A percentile compares a stretch with the other conserved stretches of the same genome.
These are phyloP conservation scores for Claviceps maximensis DNA, from an alignment of 2,329 filamentous ascomycete genomes.

Conservation along the genomic window DNA sequence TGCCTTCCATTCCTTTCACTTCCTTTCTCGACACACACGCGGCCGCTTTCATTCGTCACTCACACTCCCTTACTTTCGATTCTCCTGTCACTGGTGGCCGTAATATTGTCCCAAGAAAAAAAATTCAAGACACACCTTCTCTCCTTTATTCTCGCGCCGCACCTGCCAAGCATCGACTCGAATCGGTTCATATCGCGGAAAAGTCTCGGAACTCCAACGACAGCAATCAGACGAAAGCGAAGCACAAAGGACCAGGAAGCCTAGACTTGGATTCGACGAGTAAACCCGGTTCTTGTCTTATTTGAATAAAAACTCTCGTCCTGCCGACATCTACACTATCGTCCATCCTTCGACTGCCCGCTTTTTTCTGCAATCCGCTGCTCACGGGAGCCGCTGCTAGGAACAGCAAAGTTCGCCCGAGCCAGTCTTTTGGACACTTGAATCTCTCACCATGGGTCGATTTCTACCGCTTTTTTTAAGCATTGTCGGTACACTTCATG, in stretches of 20 bases:
- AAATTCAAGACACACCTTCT: not conserved
- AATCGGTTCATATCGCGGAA: not conserved
- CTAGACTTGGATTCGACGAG: not conserved
- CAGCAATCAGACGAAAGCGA: not conserved
- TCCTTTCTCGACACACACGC: constrained; percentile 1
- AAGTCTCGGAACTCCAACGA: not conserved
- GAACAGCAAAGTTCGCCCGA: not conserved
- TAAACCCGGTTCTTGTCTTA: not conserved
- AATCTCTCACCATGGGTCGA: constrained; percentile 3
- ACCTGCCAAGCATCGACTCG: not conserved
- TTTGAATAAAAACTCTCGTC: not conserved
- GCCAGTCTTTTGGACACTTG: not conserved
- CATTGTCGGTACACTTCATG: constrained; percentile 17
- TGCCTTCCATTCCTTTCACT: constrained; percentile 5
- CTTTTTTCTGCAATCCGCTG: not conserved
- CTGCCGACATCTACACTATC: not conserved
- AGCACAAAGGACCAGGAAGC: not conserved
- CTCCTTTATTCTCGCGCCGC: not conserved
- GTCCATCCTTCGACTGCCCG: not conserved
- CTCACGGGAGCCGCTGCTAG: not conserved
- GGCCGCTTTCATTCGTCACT: not conserved
- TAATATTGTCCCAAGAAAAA: not conserved
- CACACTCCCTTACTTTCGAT: not conserved
- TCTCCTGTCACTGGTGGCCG: constrained; percentile 4
- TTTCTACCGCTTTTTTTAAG: constrained; percentile 10